Evolutionary conservation across 139 green algal species (phyloP), one percentile per base, ranked within the genome.

Genomic region (Coelastrella sp.): DNA sequence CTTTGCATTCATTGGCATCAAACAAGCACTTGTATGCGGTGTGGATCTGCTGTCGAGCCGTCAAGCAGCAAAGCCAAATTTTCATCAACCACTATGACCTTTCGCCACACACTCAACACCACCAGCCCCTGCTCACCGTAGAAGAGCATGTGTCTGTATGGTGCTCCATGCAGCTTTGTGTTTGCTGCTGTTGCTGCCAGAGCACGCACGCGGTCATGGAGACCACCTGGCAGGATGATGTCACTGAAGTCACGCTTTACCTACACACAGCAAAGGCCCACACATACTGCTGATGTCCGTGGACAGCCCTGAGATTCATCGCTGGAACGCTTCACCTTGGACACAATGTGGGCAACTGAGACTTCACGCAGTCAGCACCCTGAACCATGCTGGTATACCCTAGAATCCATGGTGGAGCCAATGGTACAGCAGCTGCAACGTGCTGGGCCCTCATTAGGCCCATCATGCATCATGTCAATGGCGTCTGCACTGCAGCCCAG

Each of bases 61-160:
- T n/a, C n/a, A n/a, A n/a, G n/a, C n/a, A n/a, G n/a, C n/a, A n/a
- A n/a, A n/a, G n/a, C n/a, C n/a, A n/a, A n/a, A n/a, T n/a, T n/a
- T n/a, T n/a, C 61, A 68, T 68, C 61, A 68, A 10, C 61, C 7
- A 10, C 61, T 68, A 68, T n/a, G n/a, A n/a, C n/a, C n/a, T n/a
- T n/a, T n/a, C n/a, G n/a, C n/a, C n/a, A n/a, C n/a, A n/a, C n/a
- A n/a, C n/a, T n/a, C n/a, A n/a, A n/a, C n/a, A n/a, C 61, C 11
- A 71, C 3, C 61, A 10, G 3, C 11, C 11, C 14, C 8, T 10
- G 58, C 80, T 85, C 80, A 89, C 92, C 91, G 80, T 95, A 95
- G 92, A 98, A 99, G 10, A 99, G 94, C 96, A 99, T 98, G 93
- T 99, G 98, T 58, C 98, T 92, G 95, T 99, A 99, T 59, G 98